A percentile compares a stretch with the other conserved stretches of the same genome.
Conservation (phyloP, 805 yeast species). For the Candida corydali region DNA sequence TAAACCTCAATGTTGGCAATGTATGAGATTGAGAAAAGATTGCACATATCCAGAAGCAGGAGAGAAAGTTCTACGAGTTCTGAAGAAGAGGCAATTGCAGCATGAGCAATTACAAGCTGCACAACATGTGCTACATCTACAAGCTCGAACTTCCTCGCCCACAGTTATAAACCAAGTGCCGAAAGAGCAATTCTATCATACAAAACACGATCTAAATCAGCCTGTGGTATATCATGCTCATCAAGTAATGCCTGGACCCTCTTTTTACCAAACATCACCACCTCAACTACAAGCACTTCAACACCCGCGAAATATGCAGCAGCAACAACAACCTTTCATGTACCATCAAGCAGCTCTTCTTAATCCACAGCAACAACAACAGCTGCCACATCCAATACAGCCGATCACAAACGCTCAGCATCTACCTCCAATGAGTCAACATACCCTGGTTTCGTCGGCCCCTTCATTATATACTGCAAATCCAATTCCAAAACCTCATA, state of each 20-base stretch:
- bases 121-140: background rate
- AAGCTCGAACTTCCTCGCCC: conserved; percentile 1
- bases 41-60: conserved; percentile 37
- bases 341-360: background rate
- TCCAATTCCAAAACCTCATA: background rate
- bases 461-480: background rate
- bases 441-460: background rate
- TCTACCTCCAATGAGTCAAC: conserved; percentile 9
- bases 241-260: background rate
- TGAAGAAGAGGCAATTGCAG: conserved; percentile 12
- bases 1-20: conserved; percentile 37
- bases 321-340: background rate
- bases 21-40: conserved; percentile 28
- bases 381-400: conserved; percentile 1
- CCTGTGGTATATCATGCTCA: background rate
- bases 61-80: conserved; percentile 30
- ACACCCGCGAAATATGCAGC: conserved; percentile 1
- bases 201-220: conserved; percentile 1
- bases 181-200: background rate
- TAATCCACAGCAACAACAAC: conserved; percentile 1
- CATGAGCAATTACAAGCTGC: conserved; percentile 4
- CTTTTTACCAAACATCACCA: background rate
- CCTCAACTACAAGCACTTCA: background rate
- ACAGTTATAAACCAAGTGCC: background rate
- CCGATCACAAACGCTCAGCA: conserved; percentile 4